Evolutionary conservation across 1,284 basidiomycete genomes (phyloP).

Genomic region (Cutaneotrichosporon sp.): DNA sequence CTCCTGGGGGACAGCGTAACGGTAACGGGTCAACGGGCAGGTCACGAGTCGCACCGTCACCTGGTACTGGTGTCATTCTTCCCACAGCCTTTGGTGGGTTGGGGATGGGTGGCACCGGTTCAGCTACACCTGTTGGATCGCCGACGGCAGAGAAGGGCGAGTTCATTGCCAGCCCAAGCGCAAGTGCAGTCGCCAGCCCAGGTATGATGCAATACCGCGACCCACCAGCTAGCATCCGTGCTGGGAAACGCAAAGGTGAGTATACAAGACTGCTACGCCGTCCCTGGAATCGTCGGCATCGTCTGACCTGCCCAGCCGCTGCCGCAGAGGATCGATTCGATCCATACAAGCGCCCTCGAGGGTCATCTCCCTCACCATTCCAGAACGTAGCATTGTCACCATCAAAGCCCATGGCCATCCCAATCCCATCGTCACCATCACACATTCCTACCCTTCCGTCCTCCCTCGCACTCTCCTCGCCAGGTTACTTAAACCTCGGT

Average conservation of each 20-base stretch:
- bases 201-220: slow-evolving; percentile 46
- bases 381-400: slow-evolving; percentile 31
- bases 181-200: slow-evolving; percentile 4
- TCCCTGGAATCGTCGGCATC: not conserved
- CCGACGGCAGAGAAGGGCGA: slow-evolving; percentile 41
- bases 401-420: slow-evolving; percentile 27
- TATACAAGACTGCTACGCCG: no score
- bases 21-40: not conserved
- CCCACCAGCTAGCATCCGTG: slow-evolving; percentile 24
- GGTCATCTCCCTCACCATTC: slow-evolving; percentile 36
- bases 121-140: slow-evolving; percentile 33
- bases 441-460: slow-evolving; percentile 29
- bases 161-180: slow-evolving; percentile 14
- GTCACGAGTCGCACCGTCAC: slow-evolving; percentile 10
- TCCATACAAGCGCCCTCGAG: slow-evolving; percentile 45
- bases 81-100: slow-evolving; percentile 39
- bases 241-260: slow-evolving; percentile 44
- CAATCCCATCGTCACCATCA: slow-evolving; percentile 39
- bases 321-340: slow-evolving; percentile 43
- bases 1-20: slow-evolving; percentile 7
- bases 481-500: slow-evolving; percentile 14
- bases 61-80: slow-evolving; percentile 31
- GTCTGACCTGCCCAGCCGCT: slow-evolving; percentile 13
- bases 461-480: slow-evolving; percentile 16
- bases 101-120: slow-evolving; percentile 24